A percentile compares a stretch with the other conserved stretches of the same genome.
These are phyloP conservation scores for Ceratocystis papillata DNA, from an alignment of 2,329 filamentous ascomycete genomes.

Conservation along the genomic window DNA sequence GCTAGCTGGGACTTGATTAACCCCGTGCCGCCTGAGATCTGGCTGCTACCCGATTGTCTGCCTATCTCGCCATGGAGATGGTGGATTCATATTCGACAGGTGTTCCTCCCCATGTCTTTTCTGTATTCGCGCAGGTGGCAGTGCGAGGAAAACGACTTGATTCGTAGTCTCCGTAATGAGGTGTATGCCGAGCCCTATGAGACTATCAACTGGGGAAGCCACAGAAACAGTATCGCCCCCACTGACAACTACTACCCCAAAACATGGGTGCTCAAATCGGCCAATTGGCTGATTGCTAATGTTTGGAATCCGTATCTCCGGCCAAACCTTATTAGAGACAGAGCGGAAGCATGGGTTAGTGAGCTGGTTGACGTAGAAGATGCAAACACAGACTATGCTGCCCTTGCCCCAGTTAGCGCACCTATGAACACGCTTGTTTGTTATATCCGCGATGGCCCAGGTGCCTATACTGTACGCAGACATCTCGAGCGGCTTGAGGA, in stretches of 20 bases:
- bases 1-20: conserved; percentile 88
- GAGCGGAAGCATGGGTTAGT: conserved; percentile 71
- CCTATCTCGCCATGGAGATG: conserved; percentile 85
- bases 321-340: conserved; percentile 50
- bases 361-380: conserved; percentile 84
- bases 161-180: conserved; percentile 63
- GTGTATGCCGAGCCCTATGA: conserved; percentile 70
- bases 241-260: conserved; percentile 91
- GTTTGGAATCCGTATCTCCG: conserved; percentile 74
- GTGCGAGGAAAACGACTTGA: conserved; percentile 63
- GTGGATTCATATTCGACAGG: conserved; percentile 97
- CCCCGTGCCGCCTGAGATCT: conserved; percentile 83
- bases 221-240: conserved; percentile 72
- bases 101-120: conserved; percentile 88
- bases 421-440: conserved; percentile 83
- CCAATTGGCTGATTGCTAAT: conserved; percentile 68
- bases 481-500: conserved; percentile 77
- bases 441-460: conserved; percentile 73
- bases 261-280: conserved; percentile 64
- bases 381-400: conserved; percentile 77
- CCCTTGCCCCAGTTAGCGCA: conserved; percentile 78
- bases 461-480: conserved; percentile 57
- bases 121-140: conserved; percentile 75
- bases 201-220: conserved; percentile 61
- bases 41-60: conserved; percentile 84